Conservation (phyloP, 768 basidiomycete genomes). For the Psilocybe azurescens region DNA sequence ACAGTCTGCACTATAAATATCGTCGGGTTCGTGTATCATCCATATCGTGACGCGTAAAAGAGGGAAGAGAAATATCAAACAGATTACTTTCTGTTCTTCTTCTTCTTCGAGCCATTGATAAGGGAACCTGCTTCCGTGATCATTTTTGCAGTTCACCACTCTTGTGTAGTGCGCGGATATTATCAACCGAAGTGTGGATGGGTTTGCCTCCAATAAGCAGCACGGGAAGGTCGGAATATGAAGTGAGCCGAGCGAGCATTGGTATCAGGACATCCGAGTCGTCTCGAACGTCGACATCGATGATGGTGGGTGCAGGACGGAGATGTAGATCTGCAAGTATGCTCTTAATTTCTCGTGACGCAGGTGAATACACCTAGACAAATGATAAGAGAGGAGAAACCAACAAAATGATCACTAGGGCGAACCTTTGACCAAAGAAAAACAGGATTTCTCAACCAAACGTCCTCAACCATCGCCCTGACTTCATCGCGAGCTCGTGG, state of each 20-base stretch:
- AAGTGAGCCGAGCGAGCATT: constrained; percentile 66
- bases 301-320: constrained; percentile 64
- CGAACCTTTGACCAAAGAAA: constrained; percentile 76
- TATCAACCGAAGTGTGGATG: constrained; percentile 51
- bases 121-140: constrained; percentile 63
- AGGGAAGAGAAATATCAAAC: constrained; percentile 13
- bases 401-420: constrained; percentile 11
- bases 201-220: constrained; percentile 71
- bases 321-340: constrained; percentile 62
- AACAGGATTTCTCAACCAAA: constrained; percentile 78
- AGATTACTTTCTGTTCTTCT: constrained; percentile 48
- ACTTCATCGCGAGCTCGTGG: constrained; percentile 67
- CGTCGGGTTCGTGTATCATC: constrained; percentile 22
- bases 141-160: constrained; percentile 56
- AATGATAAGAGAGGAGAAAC: constrained; percentile 9
- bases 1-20: constrained; percentile 3
- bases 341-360: constrained; percentile 69
- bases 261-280: constrained; percentile 69
- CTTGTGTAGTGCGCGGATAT: constrained; percentile 55
- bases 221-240: constrained; percentile 59
- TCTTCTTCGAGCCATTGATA: constrained; percentile 57
- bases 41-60: constrained; percentile 19
- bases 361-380: constrained; percentile 62
- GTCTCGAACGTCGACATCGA: constrained; percentile 76
- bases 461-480: constrained; percentile 58